Conservation (phyloP, 2,329 filamentous ascomycete genomes). For the Calonectria naviculata region DNA sequence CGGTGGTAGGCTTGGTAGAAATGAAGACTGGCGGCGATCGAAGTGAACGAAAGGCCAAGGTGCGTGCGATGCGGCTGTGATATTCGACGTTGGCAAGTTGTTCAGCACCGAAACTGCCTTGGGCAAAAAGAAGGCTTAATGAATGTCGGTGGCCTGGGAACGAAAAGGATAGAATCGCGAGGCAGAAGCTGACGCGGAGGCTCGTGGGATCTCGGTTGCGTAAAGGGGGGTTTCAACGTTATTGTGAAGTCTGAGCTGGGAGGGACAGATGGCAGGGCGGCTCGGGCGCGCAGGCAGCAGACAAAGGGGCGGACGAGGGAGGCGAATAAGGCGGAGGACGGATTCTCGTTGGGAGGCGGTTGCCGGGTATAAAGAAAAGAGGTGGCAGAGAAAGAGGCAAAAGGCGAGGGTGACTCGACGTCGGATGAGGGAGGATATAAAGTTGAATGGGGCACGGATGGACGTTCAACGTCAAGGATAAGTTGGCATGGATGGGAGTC, state of each 20-base stretch:
- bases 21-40: conserved; percentile 15
- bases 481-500: conserved; percentile 8
- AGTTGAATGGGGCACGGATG: conserved; percentile 31
- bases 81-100: not conserved
- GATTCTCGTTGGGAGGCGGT: not conserved
- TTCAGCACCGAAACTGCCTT: not conserved
- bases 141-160: not conserved
- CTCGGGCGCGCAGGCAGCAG: conserved; percentile 12
- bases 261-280: conserved; percentile 21
- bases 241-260: conserved; percentile 5
- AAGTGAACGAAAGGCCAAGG: conserved; percentile 21
- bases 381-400: not conserved
- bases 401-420: not conserved
- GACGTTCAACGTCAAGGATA: conserved; percentile 19
- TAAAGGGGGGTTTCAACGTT: conserved; percentile 18
- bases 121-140: not conserved
- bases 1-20: not conserved
- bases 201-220: conserved; percentile 10
- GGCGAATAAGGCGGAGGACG: conserved; percentile 6
- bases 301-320: conserved; percentile 11
- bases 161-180: not conserved
- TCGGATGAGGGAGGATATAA: conserved; percentile 10
- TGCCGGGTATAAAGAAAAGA: not conserved
- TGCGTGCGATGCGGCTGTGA: not conserved
- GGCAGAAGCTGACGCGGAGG: not conserved